Conservation (phyloP, 495 filamentous ascomycete genomes). For the Aspergillus olivimuriae region DNA sequence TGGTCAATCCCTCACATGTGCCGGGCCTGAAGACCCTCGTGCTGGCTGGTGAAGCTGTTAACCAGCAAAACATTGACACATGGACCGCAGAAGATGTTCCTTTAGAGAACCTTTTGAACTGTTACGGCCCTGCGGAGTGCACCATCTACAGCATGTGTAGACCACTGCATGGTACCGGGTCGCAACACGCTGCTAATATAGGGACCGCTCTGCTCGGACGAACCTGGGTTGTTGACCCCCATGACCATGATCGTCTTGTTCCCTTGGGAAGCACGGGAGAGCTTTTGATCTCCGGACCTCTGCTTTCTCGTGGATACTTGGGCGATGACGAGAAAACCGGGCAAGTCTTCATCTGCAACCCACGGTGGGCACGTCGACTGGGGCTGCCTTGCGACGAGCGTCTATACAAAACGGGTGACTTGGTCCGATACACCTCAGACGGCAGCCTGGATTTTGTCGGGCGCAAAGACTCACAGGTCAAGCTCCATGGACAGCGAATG, state of each 20-base stretch:
- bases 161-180: too few relatives aligned
- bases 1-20: too few relatives aligned
- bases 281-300: slow-evolving; percentile 35
- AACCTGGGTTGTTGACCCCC: slow-evolving; percentile 31
- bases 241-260: slow-evolving; percentile 22
- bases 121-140: too few relatives aligned
- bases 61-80: too few relatives aligned
- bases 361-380: not conserved
- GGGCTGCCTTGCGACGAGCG: too few relatives aligned
- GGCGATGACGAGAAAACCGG: slow-evolving; percentile 22
- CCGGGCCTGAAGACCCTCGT: too few relatives aligned
- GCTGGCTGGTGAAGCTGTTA: too few relatives aligned
- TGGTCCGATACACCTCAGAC: not conserved
- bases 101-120: too few relatives aligned
- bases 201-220: slow-evolving; percentile 19
- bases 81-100: too few relatives aligned
- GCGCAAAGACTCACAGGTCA: not conserved
- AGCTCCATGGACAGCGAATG: not conserved
- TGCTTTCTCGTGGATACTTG: slow-evolving; percentile 32
- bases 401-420: not conserved
- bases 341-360: slow-evolving; percentile 21
- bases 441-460: not conserved
- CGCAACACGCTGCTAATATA: too few relatives aligned
- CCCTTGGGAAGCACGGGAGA: slow-evolving; percentile 40
- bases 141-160: too few relatives aligned